Evolutionary conservation across 495 filamentous ascomycete genomes (phyloP).

Genomic region (Pyronema omphalodes): DNA sequence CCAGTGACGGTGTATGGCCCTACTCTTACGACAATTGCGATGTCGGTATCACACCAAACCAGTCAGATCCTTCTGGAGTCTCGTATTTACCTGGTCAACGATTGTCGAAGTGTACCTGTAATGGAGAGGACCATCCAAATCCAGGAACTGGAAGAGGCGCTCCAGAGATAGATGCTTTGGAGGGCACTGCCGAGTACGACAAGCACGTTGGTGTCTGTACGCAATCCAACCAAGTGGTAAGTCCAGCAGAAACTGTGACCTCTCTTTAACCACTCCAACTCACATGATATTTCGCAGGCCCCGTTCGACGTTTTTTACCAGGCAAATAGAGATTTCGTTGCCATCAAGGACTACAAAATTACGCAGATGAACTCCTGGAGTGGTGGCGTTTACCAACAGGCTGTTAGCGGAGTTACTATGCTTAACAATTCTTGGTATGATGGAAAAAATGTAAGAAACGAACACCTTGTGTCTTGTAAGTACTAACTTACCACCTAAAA

Average conservation of each 20-base stretch:
- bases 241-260: background rate
- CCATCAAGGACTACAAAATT: constrained; percentile 39
- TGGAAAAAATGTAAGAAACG: constrained; percentile 29
- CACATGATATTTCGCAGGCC: constrained; percentile 6
- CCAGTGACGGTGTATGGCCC: constrained; percentile 59
- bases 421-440: constrained; percentile 67
- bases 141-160: constrained; percentile 52
- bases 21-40: constrained; percentile 67
- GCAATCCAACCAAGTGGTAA: constrained; percentile 55
- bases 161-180: constrained; percentile 62
- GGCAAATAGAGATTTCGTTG: constrained; percentile 47
- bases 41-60: constrained; percentile 57
- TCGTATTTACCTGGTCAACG: constrained; percentile 56
- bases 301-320: constrained; percentile 33
- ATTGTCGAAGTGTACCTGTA: constrained; percentile 53
- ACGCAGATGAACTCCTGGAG: constrained; percentile 46
- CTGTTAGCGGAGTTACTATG: constrained; percentile 44
- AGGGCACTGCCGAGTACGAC: constrained; percentile 48
- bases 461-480: background rate
- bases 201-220: constrained; percentile 43
- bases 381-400: constrained; percentile 58
- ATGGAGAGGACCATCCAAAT: constrained; percentile 47
- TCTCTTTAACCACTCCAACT: background rate
- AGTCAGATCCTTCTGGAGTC: constrained; percentile 48
- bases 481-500: background rate